Evolutionary conservation across 2,329 filamentous ascomycete species (phyloP), one percentile per base, ranked within the genome.

Genomic region (Nemania sp.): DNA sequence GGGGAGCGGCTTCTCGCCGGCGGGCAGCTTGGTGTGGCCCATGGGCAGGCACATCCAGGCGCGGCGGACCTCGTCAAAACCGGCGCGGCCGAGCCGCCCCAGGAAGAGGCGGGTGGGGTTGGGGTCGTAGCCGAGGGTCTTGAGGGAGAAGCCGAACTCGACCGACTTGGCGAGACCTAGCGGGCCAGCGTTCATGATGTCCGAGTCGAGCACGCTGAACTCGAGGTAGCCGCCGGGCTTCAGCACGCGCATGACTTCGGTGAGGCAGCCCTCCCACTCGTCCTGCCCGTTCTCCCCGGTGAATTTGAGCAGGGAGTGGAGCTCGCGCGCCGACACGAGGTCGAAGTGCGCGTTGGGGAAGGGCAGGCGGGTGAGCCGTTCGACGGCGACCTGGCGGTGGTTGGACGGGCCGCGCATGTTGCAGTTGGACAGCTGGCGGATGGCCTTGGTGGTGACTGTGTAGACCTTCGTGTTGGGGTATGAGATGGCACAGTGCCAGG

Each of bases 171-270:
- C 93, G 65, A 93, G 89, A 41, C 91, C 93, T 22, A 90, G 85
- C 0, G 92, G 90, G 0, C 94, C 94, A 0, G 93, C 90, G 72
- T 94, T 94, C 70, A 97, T 89, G 73, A 99, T 90, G 76, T 97
- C 94, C 1, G 94, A 92, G 79, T 99, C 96, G 73, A 98, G 88
- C 52, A 98, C 82, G 70, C 89, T 90, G 82, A 96, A 99, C 77
- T 99, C 96, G 66, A 99, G 84, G 79, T 95, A 95, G 35, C 96
- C 96, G 58, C 93, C 94, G 0, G 95, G 94, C 82, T 97, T 97
- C 73, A 98, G 89, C 66, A 97, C 91, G 67, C 96, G 93, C 83
- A 93, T 90, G 79, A 94, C 97, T 82, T 99, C 96, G 60, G 84
- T 85, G 8, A 98, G 85, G 69, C 93, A 96, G 56, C 90, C 86